Percentiles rank a stretch among this genome's conserved stretches.
Evolutionary conservation across 352 stramenopile species (phyloP).

Genomic region (Globisporangium spinosum): DNA sequence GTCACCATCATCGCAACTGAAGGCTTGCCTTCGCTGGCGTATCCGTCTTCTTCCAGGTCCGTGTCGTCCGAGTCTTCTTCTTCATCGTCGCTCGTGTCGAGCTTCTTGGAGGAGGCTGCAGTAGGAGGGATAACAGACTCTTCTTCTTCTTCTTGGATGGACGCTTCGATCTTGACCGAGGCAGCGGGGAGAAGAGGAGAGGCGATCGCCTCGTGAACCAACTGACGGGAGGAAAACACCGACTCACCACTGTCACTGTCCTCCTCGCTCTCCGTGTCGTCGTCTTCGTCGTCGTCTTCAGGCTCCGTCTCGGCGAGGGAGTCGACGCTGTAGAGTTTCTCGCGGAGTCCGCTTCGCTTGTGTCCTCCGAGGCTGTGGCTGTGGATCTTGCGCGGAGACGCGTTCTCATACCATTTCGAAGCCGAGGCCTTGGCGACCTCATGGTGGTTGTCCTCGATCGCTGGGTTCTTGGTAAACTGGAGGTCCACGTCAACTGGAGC

Average conservation of each 20-base stretch:
- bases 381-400: slow-evolving; percentile 11
- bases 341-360: slow-evolving; percentile 16
- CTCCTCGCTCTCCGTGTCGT: slow-evolving; percentile 31
- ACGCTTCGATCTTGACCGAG: background rate
- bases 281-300: slow-evolving; percentile 28
- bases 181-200: background rate
- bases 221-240: slow-evolving; percentile 13
- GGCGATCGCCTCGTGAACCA: slow-evolving; percentile 20
- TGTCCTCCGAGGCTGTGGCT: background rate
- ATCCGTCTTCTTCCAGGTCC: slow-evolving; percentile 5
- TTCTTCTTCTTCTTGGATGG: slow-evolving; percentile 7
- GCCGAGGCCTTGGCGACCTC: background rate
- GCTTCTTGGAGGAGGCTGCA: background rate
- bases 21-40: background rate
- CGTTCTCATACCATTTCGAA: slow-evolving; percentile 4
- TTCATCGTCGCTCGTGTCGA: background rate
- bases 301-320: slow-evolving; percentile 33
- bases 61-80: slow-evolving; percentile 2
- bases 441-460: background rate
- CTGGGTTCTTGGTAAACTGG: background rate
- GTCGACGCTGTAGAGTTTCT: slow-evolving; percentile 29
- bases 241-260: slow-evolving; percentile 17
- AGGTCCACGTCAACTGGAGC: background rate
- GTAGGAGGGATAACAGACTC: background rate
- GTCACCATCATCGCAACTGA: background rate